A percentile compares a stretch with the other conserved stretches of the same genome.
Evolutionary conservation across 352 stramenopile genomes (phyloP).

Genomic region (Phytophthora citricola): DNA sequence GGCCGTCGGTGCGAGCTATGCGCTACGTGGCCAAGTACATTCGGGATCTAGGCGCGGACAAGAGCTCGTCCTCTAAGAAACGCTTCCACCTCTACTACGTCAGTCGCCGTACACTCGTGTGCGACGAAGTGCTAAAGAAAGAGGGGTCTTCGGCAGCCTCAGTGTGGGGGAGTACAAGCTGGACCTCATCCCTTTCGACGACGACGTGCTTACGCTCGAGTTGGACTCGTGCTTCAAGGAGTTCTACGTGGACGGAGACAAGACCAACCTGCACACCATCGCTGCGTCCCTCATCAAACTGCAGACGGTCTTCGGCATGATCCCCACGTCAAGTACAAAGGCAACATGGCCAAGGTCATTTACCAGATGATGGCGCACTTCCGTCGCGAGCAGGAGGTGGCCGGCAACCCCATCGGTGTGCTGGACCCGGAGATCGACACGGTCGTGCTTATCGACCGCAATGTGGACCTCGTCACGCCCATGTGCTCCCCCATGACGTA

Average conservation of each 20-base stretch:
- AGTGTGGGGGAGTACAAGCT: constrained; percentile 92
- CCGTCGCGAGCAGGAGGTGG: constrained; percentile 91
- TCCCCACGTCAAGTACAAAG: constrained; percentile 96
- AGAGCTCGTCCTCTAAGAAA: constrained; percentile 56
- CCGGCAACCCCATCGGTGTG: constrained; percentile 76
- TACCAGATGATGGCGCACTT: constrained; percentile 93
- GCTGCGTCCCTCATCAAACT: constrained; percentile 93
- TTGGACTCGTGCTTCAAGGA: constrained; percentile 87
- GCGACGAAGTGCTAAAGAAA: constrained; percentile 93
- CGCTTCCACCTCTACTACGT: constrained; percentile 92
- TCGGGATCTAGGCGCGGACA: constrained; percentile 57
- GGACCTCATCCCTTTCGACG: constrained; percentile 96
- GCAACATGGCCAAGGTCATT: constrained; percentile 91
- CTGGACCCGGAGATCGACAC: constrained; percentile 93
- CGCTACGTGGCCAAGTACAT: constrained; percentile 85
- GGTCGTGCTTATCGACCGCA: constrained; percentile 95
- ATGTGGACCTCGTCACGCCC: constrained; percentile 95
- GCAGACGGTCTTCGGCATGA: constrained; percentile 93
- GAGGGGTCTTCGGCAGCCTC: constrained; percentile 87
- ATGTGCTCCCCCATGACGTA: constrained; percentile 97
- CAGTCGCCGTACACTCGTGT: constrained; percentile 90
- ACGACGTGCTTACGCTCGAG: constrained; percentile 95
- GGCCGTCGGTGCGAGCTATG: constrained; percentile 76
- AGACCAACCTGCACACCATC: constrained; percentile 88
- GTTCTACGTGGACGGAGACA: constrained; percentile 90